Base-by-base conservation (phyloP, 192 early-diverging fungal species). In the Spinellus fusiger region DNA sequence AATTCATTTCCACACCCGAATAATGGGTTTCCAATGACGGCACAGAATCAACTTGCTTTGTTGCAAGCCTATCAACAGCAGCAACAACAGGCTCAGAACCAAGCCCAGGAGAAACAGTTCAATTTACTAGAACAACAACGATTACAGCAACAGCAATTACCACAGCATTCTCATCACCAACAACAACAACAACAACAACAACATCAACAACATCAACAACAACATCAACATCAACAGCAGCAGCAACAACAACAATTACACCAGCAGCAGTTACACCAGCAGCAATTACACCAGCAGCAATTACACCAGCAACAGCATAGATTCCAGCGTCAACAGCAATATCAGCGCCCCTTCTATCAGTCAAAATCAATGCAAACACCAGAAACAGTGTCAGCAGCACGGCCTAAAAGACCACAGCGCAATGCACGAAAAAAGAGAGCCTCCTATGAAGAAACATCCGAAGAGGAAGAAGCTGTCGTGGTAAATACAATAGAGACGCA, bases 351-450 rank as follows among this genome's bases (percentile, higher is more conserved):
- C 20, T 32, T 18, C n/a, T 32, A n/a, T 33, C 54, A 38, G 23
- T 9, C 16, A 15, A 35, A 9, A 22, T 34, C 16, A 29, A 18
- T 32, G 34, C 32, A 25, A 13, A n/a, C 32, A 29, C 51, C 40
- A 44, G 10, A 2, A 27, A 53, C 51, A 32, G 23, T n/a, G 9
- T 9, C 51, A 31, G 13, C 27, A 6, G 10, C 51, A 35, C 54
- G 31, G 4, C 33, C 18, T 9, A 28, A 35, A 55, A 10, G 16
- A 35, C 53, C 27, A 34, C 53, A 54, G 15, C 29, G 69, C 25
- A 59, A 60, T 26, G 59, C 69, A 25, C 49, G 60, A 15, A 67
- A 44, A 32, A 71, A 71, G 59, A 71, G 60, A 47, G 35, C 46
- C 23, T 32, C 20, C 9, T 54, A 64, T n/a, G 63, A 71, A 18